These are phyloP conservation scores for Colletotrichum eremochloae DNA, from an alignment of 2,329 filamentous ascomycete species.

Conservation along the genomic window DNA sequence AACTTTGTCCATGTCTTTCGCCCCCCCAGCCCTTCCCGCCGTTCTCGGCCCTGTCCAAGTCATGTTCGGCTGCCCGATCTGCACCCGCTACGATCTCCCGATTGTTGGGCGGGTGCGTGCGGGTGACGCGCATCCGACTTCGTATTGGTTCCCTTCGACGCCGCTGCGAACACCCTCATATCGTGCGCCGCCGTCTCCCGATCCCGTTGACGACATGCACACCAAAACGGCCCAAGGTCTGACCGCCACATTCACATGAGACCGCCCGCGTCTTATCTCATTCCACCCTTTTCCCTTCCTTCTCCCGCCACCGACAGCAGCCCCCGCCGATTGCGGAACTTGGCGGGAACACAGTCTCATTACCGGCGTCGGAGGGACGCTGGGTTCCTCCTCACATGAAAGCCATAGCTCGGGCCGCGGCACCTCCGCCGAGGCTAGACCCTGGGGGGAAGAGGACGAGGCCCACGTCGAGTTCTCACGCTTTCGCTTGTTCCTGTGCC, in stretches of 20 bases:
- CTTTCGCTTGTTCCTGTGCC: too few species aligned
- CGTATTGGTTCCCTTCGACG: not conserved
- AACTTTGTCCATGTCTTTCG: not conserved
- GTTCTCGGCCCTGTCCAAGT: slow-evolving; percentile 1
- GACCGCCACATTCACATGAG: not conserved
- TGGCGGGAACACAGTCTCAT: not conserved
- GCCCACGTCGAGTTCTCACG: too few species aligned
- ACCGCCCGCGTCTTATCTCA: not conserved
- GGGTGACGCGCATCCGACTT: slow-evolving; percentile 1
- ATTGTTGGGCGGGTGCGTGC: not conserved
- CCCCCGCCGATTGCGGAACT: slow-evolving; percentile 2
- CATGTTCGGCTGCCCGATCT: not conserved
- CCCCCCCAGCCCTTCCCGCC: not conserved
- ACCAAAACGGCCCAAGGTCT: not conserved
- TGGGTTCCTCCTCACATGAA: not conserved
- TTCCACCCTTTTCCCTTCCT: not conserved
- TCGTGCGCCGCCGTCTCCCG: not conserved
- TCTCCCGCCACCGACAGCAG: not conserved
- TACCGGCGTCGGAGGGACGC: not conserved
- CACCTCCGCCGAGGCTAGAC: not conserved
- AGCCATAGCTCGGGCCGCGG: not conserved
- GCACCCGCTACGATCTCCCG: not conserved
- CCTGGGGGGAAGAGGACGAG: too few species aligned
- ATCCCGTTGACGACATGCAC: not conserved
- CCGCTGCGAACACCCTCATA: not conserved